Percentiles rank a stretch among this genome's conserved stretches.
Conservation (phyloP, 495 filamentous ascomycete species). For the Poronia punctata region DNA sequence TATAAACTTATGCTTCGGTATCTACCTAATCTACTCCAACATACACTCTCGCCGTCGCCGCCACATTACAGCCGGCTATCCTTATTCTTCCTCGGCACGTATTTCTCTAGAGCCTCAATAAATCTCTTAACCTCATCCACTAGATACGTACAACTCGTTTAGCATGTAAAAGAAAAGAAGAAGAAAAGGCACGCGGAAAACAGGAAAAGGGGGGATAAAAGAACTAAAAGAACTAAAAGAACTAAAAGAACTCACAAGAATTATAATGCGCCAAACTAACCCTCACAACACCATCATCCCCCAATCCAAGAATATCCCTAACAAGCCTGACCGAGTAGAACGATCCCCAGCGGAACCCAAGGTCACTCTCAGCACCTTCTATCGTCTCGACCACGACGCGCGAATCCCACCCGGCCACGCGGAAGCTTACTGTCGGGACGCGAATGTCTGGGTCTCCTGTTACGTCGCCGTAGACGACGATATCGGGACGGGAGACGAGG, state of each 20-base stretch:
- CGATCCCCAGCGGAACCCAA: slow-evolving; percentile 59
- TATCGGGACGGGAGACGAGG: slow-evolving; percentile 36
- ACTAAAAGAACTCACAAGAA: slow-evolving; percentile 44
- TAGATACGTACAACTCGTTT: no score
- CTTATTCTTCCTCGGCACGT: slow-evolving; percentile 3
- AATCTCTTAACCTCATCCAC: slow-evolving; percentile 11
- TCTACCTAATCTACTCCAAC: no score
- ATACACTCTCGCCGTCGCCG: no score
- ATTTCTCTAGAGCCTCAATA: slow-evolving; percentile 8
- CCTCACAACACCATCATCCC: slow-evolving; percentile 56
- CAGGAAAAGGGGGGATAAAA: neutral
- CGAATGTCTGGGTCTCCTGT: slow-evolving; percentile 36
- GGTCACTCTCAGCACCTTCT: slow-evolving; percentile 41
- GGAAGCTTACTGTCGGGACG: slow-evolving; percentile 62
- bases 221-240: no score
- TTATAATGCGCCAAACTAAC: slow-evolving; percentile 73
- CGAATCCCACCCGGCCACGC: slow-evolving; percentile 49
- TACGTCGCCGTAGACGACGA: slow-evolving; percentile 52
- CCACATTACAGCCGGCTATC: no score
- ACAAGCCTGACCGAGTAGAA: slow-evolving; percentile 62
- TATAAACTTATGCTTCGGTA: no score
- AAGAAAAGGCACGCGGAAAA: neutral
- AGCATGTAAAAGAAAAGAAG: no score
- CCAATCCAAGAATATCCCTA: slow-evolving; percentile 51
- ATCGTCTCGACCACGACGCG: slow-evolving; percentile 55